A percentile compares a stretch with the other conserved stretches of the same genome.
Conservation (phyloP, 305 asterid genomes). For the Fraxinus greggii region DNA sequence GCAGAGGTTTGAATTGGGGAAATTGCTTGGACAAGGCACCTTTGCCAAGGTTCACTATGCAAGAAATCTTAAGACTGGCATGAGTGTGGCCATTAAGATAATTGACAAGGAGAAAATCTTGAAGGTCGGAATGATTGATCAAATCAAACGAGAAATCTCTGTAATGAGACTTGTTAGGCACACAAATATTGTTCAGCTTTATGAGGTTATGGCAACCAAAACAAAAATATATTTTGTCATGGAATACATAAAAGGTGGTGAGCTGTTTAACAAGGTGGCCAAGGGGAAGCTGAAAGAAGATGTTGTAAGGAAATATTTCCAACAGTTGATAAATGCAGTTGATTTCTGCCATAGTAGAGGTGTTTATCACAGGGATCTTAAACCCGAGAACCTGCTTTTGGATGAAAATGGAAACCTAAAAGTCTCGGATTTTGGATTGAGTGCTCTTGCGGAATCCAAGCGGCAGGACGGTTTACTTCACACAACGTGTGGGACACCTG, state of each 20-base stretch:
- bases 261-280: conserved; percentile 59
- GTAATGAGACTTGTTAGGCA: conserved; percentile 61
- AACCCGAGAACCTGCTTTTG: conserved; percentile 69
- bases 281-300: conserved; percentile 64
- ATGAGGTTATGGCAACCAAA: conserved; percentile 74
- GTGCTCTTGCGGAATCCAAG: conserved; percentile 53
- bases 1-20: conserved; percentile 65
- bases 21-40: conserved; percentile 79
- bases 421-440: conserved; percentile 75
- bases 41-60: conserved; percentile 84
- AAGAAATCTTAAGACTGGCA: conserved; percentile 42
- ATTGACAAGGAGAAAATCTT: conserved; percentile 60
- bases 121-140: conserved; percentile 70
- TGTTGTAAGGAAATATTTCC: conserved; percentile 56
- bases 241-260: conserved; percentile 73
- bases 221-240: conserved; percentile 61
- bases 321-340: conserved; percentile 65
- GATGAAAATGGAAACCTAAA: conserved; percentile 63
- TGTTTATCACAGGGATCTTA: conserved; percentile 69
- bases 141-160: conserved; percentile 62
- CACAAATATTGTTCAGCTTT: conserved; percentile 65
- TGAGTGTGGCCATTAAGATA: conserved; percentile 62
- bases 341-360: conserved; percentile 80
- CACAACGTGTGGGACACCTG: conserved; percentile 77
- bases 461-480: conserved; percentile 68